Evolutionary conservation across 192 early-diverging fungal genomes (phyloP), one percentile per base, ranked within the genome.

Genomic region (Cladochytrium replicatum): DNA sequence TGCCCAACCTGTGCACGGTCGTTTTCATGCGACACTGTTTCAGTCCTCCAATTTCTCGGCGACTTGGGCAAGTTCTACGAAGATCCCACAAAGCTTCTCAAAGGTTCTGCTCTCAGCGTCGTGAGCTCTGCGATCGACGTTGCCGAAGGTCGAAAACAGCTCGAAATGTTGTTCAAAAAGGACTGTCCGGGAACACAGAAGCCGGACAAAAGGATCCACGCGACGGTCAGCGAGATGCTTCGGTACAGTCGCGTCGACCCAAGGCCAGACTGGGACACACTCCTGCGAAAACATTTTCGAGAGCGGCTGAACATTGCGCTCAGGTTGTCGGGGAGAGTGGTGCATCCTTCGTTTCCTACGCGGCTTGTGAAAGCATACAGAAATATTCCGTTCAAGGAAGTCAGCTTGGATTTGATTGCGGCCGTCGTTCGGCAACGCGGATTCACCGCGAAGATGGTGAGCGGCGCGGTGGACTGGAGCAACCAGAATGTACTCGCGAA

Each of bases 391-490:
- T 56, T 73, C 11, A n/a, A n/a, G n/a, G n/a, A n/a, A n/a, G n/a
- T n/a, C n/a, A 60, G 63, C n/a, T 46, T 75, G 28, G 72, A 75
- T 46, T 43, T 80, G 4, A 57, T 76, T 3, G 43, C 53, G 40
- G 78, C 74, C 26, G 69, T 73, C 7, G 26, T 52, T 34, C 55
- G 74, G 13, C 78, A 80, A 55, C 58, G 68, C 6, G 46, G 61
- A 34, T 80, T 80, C 31, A 74, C 67, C 6, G 11, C 43, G 6
- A 74, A 69, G 29, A 77, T 77, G 74, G 55, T 63, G 1, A 31
- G 52, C 19, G 64, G 55, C 1, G 45, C 45, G 15, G 64, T 67
- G 29, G 29, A 57, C 17, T 69, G 64, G 69, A 21, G 26, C 6
- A 40, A 50, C 30, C 45, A 50, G 2, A 45, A 48, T 3, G 38